Evolutionary conservation across 1,284 basidiomycete genomes (phyloP), one percentile per base, ranked within the genome.

Genomic region (Ustilago loliicola): DNA sequence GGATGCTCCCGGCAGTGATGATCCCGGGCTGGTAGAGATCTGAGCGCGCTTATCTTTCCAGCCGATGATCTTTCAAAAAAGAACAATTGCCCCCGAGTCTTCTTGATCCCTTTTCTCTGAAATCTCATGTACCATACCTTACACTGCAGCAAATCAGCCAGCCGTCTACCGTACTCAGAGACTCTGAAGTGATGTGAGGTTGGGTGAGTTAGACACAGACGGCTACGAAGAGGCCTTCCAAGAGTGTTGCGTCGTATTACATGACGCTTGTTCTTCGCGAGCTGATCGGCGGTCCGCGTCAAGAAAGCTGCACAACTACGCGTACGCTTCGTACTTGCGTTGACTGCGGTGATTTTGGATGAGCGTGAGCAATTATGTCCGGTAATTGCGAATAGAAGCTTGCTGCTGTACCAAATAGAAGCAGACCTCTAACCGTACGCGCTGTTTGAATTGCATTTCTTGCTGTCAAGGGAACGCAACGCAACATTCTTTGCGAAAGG

Each of bases 1-100:
- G 52, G 77, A 79, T 60, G 71, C 72, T 19, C 77, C 73, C 3
- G 77, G 77, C 8, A 71, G 62, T n/a, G 75, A 77, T 30, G 75
- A 77, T 50, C 69, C 68, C 38, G 73, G 55, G 23, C 65, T 76
- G 29, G 68, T 65, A 6, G 54, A 68, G 15, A 64, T 73, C 27
- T 73, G 58, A 67, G 17, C 11, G 36, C 21, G 53, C 15, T 34
- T 53, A 6, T 21, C 9, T 29, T 30, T 7, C 30, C 19, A 30
- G 25, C 11, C 17, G 47, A 25, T 38, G 27, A 42, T 38, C 23
- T n/a, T 38, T 15, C 32, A 50, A 50, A 23, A 27, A 21, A 32
- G 29, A 52, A 29, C 50, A 40, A 2, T 17, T 7, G 38, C 38
- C 7, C 7, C 42, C 8, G 21, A 45, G 0, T 42, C 27, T 36